Evolutionary conservation across 2,329 filamentous ascomycete species (phyloP).

Genomic region (Neofusicoccum cordaticola): DNA sequence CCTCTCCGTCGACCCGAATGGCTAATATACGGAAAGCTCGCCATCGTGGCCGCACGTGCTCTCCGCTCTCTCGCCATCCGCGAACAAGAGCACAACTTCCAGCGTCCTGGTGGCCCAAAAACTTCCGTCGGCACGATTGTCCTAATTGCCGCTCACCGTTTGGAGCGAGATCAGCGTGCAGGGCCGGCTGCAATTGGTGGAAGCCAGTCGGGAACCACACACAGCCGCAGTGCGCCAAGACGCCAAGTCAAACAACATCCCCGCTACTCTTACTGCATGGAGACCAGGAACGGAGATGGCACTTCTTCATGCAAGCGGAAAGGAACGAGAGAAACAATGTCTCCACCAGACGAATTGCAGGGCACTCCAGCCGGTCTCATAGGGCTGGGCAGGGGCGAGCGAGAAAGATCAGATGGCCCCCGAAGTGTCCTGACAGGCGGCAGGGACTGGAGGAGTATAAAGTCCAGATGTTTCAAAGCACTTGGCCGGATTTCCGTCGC

Average conservation of each 20-base stretch:
- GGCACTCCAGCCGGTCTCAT: not conserved
- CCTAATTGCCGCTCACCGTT: not conserved
- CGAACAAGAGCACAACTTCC: not conserved
- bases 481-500: not conserved
- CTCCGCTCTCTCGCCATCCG: not conserved
- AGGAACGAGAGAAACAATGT: not conserved
- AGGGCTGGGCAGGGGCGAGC: not conserved
- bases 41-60: not conserved
- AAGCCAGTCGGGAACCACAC: not conserved
- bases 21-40: not conserved
- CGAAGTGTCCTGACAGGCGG: no score
- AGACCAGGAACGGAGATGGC: not conserved
- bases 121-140: not conserved
- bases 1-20: not conserved
- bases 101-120: not conserved
- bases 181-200: not conserved
- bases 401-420: not conserved
- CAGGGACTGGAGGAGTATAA: not conserved
- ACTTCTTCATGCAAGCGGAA: not conserved
- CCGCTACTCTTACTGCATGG: not conserved
- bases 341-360: slow-evolving; percentile 8
- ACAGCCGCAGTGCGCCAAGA: not conserved
- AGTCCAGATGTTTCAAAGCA: not conserved
- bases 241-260: slow-evolving; percentile 12
- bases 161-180: not conserved